Conservation (phyloP, 768 basidiomycete genomes). For the Asterophora lycoperdoides region DNA sequence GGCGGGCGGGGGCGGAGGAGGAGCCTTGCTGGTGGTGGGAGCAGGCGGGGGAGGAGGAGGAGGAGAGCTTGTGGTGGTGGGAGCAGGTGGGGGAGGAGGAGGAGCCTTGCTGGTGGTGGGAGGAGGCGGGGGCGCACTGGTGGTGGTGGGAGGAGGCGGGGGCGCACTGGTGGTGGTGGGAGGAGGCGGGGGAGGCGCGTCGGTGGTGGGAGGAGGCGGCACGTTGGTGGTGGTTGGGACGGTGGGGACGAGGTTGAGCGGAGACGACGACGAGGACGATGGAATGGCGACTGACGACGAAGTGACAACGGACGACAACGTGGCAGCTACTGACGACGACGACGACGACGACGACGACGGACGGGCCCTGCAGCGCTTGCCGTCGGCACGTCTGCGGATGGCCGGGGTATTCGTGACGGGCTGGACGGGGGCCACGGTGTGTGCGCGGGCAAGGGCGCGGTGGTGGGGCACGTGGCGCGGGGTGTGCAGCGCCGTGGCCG, state of each 20-base stretch:
- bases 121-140: conserved; percentile 16
- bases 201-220: conserved; percentile 18
- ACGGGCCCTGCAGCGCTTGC: conserved; percentile 35
- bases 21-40: no score
- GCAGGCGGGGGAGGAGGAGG: no score
- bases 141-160: conserved; percentile 18
- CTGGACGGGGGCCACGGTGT: conserved; percentile 23
- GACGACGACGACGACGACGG: conserved; percentile 21
- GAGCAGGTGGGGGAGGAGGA: no score
- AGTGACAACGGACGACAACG: no score
- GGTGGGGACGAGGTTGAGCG: conserved; percentile 7
- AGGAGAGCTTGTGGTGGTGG: no score
- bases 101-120: no score
- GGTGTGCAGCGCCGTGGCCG: conserved; percentile 34
- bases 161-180: conserved; percentile 16
- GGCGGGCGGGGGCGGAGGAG: conserved; percentile 5
- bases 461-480: conserved; percentile 37
- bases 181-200: conserved; percentile 15
- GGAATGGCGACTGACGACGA: no score
- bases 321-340: conserved; percentile 15
- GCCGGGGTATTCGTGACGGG: conserved; percentile 7
- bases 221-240: conserved; percentile 17
- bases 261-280: no score
- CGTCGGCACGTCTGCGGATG: conserved; percentile 27
- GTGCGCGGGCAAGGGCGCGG: conserved; percentile 40